Percentiles rank a stretch among this genome's conserved stretches.
Evolutionary conservation across 1,139 yeast species (phyloP).

Genomic region (Saccharomyces uvarum): DNA sequence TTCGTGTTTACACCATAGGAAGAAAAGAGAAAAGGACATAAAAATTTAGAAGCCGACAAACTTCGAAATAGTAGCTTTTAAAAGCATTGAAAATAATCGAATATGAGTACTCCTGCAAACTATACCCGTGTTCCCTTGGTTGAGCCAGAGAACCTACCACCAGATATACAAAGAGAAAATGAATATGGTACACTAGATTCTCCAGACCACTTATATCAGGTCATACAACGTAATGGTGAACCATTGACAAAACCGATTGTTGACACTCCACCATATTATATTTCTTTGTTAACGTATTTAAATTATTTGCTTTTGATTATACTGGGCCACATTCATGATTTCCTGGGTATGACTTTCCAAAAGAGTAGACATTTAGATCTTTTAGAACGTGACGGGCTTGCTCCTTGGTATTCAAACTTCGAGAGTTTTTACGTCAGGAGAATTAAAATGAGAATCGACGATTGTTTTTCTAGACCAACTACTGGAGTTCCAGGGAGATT

Average conservation of each 20-base stretch:
- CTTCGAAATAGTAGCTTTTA: not conserved
- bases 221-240: conserved; percentile 43
- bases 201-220: conserved; percentile 47
- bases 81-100: not conserved
- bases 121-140: conserved; percentile 29
- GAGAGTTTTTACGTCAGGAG: conserved; percentile 91
- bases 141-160: conserved; percentile 34
- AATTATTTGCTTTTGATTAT: conserved; percentile 76
- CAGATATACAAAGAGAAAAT: conserved; percentile 48
- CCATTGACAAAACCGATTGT: conserved; percentile 50
- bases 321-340: conserved; percentile 86
- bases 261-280: conserved; percentile 83
- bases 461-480: conserved; percentile 91
- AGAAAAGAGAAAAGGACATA: not conserved
- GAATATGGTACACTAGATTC: conserved; percentile 61
- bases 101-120: conserved; percentile 6
- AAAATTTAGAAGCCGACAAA: not conserved
- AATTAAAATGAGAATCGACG: conserved; percentile 82
- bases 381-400: conserved; percentile 78
- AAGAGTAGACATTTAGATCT: conserved; percentile 59
- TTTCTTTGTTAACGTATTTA: conserved; percentile 73
- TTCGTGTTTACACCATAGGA: not conserved
- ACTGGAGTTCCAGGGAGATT: conserved; percentile 96
- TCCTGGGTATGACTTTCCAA: conserved; percentile 67
- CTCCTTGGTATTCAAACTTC: conserved; percentile 92